Evolutionary conservation across 768 basidiomycete species (phyloP).

Genomic region (Tricholoma sp.): DNA sequence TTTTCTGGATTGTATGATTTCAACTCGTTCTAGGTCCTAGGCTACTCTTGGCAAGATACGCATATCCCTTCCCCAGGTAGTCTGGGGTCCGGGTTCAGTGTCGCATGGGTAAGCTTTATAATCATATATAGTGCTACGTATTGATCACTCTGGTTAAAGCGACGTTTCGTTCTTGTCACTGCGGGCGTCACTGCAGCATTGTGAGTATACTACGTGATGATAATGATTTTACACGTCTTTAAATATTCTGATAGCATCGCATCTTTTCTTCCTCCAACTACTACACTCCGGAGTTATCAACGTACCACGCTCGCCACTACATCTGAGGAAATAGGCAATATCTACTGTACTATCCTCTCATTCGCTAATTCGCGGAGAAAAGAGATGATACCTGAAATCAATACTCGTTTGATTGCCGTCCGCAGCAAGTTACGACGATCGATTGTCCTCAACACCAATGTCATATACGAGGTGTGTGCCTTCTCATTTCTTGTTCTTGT

Average conservation of each 20-base stretch:
- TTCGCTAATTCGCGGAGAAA: slow-evolving; percentile 56
- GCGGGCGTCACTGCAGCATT: slow-evolving; percentile 75
- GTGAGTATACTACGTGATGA: slow-evolving; percentile 37
- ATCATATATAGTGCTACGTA: neutral
- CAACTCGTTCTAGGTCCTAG: slow-evolving; percentile 48
- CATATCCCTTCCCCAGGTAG: slow-evolving; percentile 42
- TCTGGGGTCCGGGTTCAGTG: slow-evolving; percentile 54
- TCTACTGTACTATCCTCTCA: slow-evolving; percentile 75
- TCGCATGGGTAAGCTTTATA: slow-evolving; percentile 61
- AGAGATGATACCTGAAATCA: slow-evolving; percentile 47
- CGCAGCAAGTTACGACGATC: slow-evolving; percentile 68
- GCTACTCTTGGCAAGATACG: slow-evolving; percentile 68
- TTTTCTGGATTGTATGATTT: neutral
- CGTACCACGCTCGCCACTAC: slow-evolving; percentile 67
- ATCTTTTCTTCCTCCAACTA: slow-evolving; percentile 67
- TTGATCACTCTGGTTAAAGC: slow-evolving; percentile 27
- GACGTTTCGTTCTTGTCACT: slow-evolving; percentile 64
- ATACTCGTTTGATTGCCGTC: slow-evolving; percentile 65
- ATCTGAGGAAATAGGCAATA: slow-evolving; percentile 57
- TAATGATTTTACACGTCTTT: neutral
- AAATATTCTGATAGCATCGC: slow-evolving; percentile 39
- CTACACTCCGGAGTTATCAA: slow-evolving; percentile 70
- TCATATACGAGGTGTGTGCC: slow-evolving; percentile 54
- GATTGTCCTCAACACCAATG: slow-evolving; percentile 49
- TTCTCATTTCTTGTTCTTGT: neutral